Conservation (phyloP, 2,329 filamentous ascomycete species). For the Coniochaeta prunicola region DNA sequence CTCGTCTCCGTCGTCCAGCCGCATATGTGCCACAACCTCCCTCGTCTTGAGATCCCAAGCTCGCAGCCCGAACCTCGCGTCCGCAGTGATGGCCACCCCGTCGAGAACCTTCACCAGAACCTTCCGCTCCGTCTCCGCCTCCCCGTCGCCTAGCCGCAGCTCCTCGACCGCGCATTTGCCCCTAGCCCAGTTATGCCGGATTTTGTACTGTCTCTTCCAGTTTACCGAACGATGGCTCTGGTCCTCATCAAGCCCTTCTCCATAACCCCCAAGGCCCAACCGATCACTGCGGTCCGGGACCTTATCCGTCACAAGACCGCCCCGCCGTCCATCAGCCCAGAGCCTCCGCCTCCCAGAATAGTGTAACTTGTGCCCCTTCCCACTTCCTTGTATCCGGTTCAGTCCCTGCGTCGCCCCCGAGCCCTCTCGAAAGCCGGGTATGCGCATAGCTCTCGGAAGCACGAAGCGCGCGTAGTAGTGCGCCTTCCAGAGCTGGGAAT, state of each 20-base stretch:
- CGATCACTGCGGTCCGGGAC: conserved; percentile 37
- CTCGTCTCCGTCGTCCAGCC: conserved; percentile 20
- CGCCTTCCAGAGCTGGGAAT: conserved; percentile 85
- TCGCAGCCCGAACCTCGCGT: conserved; percentile 60
- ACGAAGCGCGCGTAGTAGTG: conserved; percentile 87
- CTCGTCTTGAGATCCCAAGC: conserved; percentile 69
- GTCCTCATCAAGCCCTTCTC: conserved; percentile 16
- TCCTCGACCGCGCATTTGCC: conserved; percentile 77
- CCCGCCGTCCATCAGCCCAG: conserved; percentile 37
- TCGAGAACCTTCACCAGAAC: conserved; percentile 74
- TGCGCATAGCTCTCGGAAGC: conserved; percentile 67
- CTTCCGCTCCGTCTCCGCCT: conserved; percentile 29
- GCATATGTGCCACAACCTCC: conserved; percentile 46
- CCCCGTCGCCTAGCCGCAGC: conserved; percentile 40
- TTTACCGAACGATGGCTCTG: conserved; percentile 55
- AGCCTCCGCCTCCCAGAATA: conserved; percentile 35
- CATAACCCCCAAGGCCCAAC: neutral
- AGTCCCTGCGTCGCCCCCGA: conserved; percentile 15
- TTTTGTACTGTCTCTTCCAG: conserved; percentile 85
- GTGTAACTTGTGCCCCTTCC: conserved; percentile 29
- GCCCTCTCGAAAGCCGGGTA: conserved; percentile 54
- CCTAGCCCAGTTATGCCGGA: conserved; percentile 84
- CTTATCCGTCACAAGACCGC: conserved; percentile 24
- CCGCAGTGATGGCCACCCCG: conserved; percentile 71
- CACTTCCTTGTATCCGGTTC: conserved; percentile 22